Conservation (phyloP, 1,284 basidiomycete genomes). For the Ceratobasidium sp. region DNA sequence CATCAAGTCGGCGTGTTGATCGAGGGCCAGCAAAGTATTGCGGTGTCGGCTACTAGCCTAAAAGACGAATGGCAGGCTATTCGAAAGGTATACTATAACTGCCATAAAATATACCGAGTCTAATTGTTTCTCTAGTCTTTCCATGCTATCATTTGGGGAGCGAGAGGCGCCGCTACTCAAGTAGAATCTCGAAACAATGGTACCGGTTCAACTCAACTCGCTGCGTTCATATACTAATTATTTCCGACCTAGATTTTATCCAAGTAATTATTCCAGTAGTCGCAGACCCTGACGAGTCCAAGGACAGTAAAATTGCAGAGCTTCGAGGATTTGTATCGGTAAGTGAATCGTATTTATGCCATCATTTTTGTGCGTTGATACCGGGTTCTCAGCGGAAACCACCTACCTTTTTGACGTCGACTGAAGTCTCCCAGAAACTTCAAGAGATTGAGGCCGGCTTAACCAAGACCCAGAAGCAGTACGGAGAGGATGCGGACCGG, state of each 20-base stretch:
- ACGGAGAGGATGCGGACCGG: too few species aligned
- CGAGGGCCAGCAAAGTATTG: not conserved
- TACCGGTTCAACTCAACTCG: not conserved
- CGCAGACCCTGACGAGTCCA: not conserved
- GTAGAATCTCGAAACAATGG: not conserved
- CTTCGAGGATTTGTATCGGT: not conserved
- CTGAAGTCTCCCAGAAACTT: not conserved
- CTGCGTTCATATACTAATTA: too few species aligned
- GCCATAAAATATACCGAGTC: too few species aligned
- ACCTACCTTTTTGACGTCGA: not conserved
- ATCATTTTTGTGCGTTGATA: not conserved
- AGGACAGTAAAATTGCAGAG: not conserved
- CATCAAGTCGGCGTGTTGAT: not conserved
- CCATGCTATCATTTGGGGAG: not conserved
- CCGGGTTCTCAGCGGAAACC: too few species aligned
- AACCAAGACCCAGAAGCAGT: not conserved
- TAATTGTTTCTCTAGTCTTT: not conserved
- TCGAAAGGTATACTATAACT: not conserved
- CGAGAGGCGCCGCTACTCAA: not conserved
- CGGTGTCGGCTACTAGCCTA: too few species aligned
- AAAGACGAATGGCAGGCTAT: not conserved
- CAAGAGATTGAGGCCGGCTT: not conserved
- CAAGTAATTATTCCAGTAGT: conserved; percentile 5
- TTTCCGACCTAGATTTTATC: not conserved
- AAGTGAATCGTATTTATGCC: not conserved